Conservation (phyloP, 176 grass and related monocot species). For the Bolboschoenus planiculmis region DNA sequence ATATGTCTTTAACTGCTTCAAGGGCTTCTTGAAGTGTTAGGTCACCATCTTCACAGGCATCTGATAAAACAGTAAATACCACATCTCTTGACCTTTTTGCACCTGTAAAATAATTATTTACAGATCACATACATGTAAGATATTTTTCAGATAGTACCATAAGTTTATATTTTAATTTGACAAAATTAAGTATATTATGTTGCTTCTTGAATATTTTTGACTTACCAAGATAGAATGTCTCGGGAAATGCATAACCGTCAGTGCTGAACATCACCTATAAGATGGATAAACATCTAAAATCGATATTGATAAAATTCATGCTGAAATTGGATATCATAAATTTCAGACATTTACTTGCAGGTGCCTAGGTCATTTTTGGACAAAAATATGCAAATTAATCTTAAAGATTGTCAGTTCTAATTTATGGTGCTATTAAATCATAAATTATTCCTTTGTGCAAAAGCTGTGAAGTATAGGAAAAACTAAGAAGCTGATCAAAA, state of each 20-base stretch:
- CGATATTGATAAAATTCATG: neutral
- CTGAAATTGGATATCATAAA: neutral
- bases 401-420: neutral
- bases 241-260: conserved; percentile 97
- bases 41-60: conserved; percentile 84
- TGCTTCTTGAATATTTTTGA: conserved; percentile 11
- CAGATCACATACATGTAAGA: neutral
- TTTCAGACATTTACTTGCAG: neutral
- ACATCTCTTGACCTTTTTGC: conserved; percentile 73
- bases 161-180: neutral
- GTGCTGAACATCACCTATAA: conserved; percentile 96
- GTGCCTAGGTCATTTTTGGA: neutral
- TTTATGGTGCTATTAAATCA: neutral
- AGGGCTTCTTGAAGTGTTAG: conserved; percentile 74
- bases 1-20: conserved; percentile 69
- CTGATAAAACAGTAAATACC: conserved; percentile 58
- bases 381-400: neutral
- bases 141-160: neutral
- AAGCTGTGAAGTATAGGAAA: neutral
- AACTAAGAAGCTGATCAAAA: neutral
- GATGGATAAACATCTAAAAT: conserved; percentile 24
- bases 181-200: conserved; percentile 14
- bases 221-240: conserved; percentile 89
- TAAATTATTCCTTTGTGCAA: neutral
- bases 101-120: conserved; percentile 40